Conservation (phyloP, 176 grass and related monocot genomes). For the Calamus simplicifolius region DNA sequence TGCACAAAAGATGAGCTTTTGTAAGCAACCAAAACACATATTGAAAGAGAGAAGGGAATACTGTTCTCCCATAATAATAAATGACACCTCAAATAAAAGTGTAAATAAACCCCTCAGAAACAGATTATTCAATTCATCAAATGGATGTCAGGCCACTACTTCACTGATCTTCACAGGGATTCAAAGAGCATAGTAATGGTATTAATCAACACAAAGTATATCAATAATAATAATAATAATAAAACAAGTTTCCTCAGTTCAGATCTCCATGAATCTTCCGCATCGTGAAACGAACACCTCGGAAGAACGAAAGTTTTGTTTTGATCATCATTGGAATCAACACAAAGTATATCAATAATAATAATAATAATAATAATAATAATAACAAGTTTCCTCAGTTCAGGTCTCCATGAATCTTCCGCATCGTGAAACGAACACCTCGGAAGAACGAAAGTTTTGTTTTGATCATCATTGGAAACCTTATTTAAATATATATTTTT, state of each 20-base stretch:
- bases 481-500: not conserved
- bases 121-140: not conserved
- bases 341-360: not conserved
- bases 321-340: not conserved
- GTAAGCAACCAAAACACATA: too few species aligned
- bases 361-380: not conserved
- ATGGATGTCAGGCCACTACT: not conserved
- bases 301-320: constrained; percentile 8
- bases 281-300: not conserved
- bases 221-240: not conserved
- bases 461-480: constrained; percentile 3
- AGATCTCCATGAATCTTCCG: constrained; percentile 12
- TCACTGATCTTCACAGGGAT: not conserved
- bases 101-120: not conserved
- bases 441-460: constrained; percentile 10
- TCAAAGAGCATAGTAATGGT: not conserved
- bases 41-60: too few species aligned
- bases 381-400: constrained; percentile 7
- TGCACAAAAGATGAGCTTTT: too few species aligned
- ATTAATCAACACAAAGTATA: not conserved
- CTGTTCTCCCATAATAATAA: too few species aligned
- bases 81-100: too few species aligned
- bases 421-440: not conserved
- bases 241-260: constrained; percentile 7
- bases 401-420: constrained; percentile 13